A percentile compares a stretch with the other conserved stretches of the same genome.
Conservation (phyloP, 306 rosid genomes). For the Pachyrhizus erosus region DNA sequence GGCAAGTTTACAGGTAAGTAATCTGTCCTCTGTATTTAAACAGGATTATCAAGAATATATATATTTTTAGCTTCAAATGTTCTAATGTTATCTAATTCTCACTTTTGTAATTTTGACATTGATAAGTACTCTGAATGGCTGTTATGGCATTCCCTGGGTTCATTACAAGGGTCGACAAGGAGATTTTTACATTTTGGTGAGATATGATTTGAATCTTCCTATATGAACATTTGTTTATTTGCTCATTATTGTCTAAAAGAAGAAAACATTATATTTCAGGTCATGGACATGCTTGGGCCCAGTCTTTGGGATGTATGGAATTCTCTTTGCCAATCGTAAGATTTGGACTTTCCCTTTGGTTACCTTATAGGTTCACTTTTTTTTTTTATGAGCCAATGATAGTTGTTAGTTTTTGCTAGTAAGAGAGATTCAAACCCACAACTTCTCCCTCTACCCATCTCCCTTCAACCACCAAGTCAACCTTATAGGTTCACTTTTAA, state of each 20-base stretch:
- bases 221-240: conserved; percentile 18
- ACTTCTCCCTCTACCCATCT: no score
- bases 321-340: conserved; percentile 85
- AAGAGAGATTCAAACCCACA: no score
- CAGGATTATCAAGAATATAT: not conserved
- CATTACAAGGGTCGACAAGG: conserved; percentile 97
- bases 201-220: conserved; percentile 50
- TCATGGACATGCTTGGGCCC: conserved; percentile 98
- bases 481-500: conserved; percentile 3
- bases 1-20: conserved; percentile 90
- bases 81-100: conserved; percentile 37
- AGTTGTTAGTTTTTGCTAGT: no score
- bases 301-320: conserved; percentile 98
- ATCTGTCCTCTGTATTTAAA: conserved; percentile 13
- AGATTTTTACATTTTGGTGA: conserved; percentile 93
- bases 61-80: conserved; percentile 12
- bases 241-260: conserved; percentile 43
- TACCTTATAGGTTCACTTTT: conserved; percentile 2
- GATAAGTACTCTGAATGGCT: conserved; percentile 76
- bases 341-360: conserved; percentile 38
- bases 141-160: conserved; percentile 92
- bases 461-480: no score
- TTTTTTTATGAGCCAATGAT: no score
- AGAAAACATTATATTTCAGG: conserved; percentile 58
- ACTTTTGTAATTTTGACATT: conserved; percentile 41